Conservation (phyloP, 257 asterid genomes). For the Mentha longifolia region DNA sequence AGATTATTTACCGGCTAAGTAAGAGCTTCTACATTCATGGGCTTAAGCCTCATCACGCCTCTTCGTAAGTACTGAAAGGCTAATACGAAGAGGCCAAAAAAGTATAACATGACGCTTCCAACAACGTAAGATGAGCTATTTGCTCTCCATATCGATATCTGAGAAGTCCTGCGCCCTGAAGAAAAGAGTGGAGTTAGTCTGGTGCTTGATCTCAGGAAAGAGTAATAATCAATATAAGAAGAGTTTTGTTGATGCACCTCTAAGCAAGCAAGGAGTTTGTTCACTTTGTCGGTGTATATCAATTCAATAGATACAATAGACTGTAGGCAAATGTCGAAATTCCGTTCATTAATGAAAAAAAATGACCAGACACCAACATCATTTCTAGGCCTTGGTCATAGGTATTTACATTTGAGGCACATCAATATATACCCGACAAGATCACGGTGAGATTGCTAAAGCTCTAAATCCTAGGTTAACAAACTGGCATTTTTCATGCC, state of each 20-base stretch:
- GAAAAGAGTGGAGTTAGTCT: conserved; percentile 14
- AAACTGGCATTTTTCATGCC: conserved; percentile 3
- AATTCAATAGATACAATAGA: background rate
- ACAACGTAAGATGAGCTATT: conserved; percentile 49
- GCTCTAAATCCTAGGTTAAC: background rate
- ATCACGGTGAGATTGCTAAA: background rate
- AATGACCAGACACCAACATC: conserved; percentile 26
- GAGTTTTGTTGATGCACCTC: background rate
- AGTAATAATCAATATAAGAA: background rate
- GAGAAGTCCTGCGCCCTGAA: conserved; percentile 52
- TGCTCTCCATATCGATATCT: conserved; percentile 47
- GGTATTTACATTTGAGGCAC: conserved; percentile 17
- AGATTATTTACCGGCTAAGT: conserved; percentile 54
- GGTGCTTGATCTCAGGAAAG: background rate
- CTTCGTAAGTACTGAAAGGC: conserved; percentile 57
- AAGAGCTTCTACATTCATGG: conserved; percentile 69
- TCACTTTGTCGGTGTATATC: background rate
- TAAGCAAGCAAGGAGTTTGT: background rate
- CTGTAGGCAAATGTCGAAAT: background rate
- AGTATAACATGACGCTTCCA: conserved; percentile 47
- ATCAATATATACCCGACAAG: conserved; percentile 11
- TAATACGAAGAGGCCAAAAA: conserved; percentile 61
- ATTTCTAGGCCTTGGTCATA: conserved; percentile 24
- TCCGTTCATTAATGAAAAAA: background rate
- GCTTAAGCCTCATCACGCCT: conserved; percentile 60